Evolutionary conservation across 2,329 filamentous ascomycete genomes (phyloP), one percentile per base, ranked within the genome.

Genomic region (Penicillium sp.): DNA sequence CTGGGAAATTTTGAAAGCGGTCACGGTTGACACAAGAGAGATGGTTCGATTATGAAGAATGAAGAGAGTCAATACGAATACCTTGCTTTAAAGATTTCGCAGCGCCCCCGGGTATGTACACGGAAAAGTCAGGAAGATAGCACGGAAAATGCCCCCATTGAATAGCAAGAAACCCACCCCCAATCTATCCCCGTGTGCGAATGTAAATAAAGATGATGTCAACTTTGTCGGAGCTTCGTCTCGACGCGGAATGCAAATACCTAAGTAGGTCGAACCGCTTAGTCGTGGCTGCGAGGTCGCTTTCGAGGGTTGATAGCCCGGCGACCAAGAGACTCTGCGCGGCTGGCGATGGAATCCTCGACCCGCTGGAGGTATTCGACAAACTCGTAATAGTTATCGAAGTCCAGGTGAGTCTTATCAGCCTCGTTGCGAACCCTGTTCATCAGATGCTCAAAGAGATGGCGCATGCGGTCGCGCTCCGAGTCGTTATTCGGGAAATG

Each of bases 361-460:
- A 54, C 54, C 5, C 9, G 12, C 32, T 48, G 29, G 41, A 60
- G 25, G 27, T 52, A 57, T 13, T 52, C 29, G 7, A 59, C 54
- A 31, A 52, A 55, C 6, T 59, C 51, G 23, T 57, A 25, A 23
- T 52, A 55, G 4, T 55, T 40, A 6, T 50, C 31, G 32, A 60
- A 60, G 29, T 55, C 51, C 7, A 39, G 23, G 13, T 49, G 56
- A 3, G 41, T 54, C 47, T 52, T 59, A 1, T 57, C 51, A 2
- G 51, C 40, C 18, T 34, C 21, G 4, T 31, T 38, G 29, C 39
- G 47, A 21, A 59, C 31, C 21, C 23, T 18, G 16, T 35, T 25
- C 21, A 46, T 23, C 34, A 57, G 12, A 21, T 56, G 54, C 5
- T 60, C 59, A 31, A 38, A 57, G 13, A 60, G 46, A 42, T 60